Evolutionary conservation across 2,329 filamentous ascomycete genomes (phyloP), one percentile per base, ranked within the genome.

Genomic region (Beauveria pseudobassiana): DNA sequence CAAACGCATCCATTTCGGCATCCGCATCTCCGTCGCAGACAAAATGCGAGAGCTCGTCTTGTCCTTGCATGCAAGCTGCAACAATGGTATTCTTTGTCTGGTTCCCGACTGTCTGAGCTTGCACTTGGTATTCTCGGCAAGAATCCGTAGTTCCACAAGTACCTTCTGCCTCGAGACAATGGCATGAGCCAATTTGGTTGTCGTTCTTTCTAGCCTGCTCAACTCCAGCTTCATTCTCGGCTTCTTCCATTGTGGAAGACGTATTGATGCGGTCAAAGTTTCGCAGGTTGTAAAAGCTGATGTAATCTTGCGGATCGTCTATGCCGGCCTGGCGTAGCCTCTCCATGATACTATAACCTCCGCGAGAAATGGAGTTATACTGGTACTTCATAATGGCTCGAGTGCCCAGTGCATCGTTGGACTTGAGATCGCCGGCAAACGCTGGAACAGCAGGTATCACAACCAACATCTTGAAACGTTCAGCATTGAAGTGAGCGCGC

Each of bases 381-480:
- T 95, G 90, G 72, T 89, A 93, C 71, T 95, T 90, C 88, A 95
- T 93, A 69, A 96, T 93, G 5, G 90, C 91, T 42, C 91, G 81
- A 0, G 90, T 95, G 24, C 89, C 88, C 1, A 93, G 78, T 9
- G 88, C 86, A 24, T 84, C 87, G 58, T 93, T 87, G 0, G 81
- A 81, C 68, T 89, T 84, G 54, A 96, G 78, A 67, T 95, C 90
- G 5, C 91, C 91, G 1, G 91, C 89, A 69, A 96, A 96, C 2
- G 86, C 91, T 8, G 90, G 91, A 0, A 96, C 87, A 1, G 89
- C 84, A 0, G 90, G 90, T 74, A 95, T 95, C 63, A 89, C 77
- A 22, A 95, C 82, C 65, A 93, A 86, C 66, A 93, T 82, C 65
- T 88, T 87, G 77, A 89, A 96, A 62, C 82, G 79, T 66, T 91